Percentiles rank a stretch among this genome's conserved stretches.
phyloP scores from a whole-genome alignment of 495 filamentous ascomycete species.

The Darksidea phi region DNA sequence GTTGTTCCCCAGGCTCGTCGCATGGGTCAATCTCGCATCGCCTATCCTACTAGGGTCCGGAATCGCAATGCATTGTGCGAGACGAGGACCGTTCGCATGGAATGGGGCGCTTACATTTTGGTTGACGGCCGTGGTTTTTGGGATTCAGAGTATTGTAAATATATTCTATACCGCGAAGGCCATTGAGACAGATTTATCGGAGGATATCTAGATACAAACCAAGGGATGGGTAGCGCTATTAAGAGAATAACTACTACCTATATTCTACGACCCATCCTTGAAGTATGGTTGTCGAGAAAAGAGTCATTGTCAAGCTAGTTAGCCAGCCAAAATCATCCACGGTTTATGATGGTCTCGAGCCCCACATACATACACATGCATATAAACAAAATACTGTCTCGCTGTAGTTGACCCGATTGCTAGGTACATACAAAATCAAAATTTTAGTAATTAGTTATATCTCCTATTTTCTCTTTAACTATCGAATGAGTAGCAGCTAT shows the following conservation, averaged over 20 bases:
- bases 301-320: too few species aligned
- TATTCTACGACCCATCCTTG: not conserved
- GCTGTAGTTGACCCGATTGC: too few species aligned
- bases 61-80: not conserved
- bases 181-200: not conserved
- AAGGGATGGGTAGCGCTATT: not conserved
- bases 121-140: not conserved
- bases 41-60: not conserved
- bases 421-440: too few species aligned
- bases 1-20: not conserved
- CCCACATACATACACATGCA: too few species aligned
- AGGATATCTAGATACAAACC: not conserved
- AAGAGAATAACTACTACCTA: too few species aligned
- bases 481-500: too few species aligned
- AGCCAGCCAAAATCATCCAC: too few species aligned
- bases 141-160: not conserved
- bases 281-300: not conserved
- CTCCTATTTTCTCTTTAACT: too few species aligned
- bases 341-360: too few species aligned
- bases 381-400: too few species aligned
- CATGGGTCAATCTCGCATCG: not conserved
- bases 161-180: not conserved
- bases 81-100: slow-evolving; percentile 2
- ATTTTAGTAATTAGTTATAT: too few species aligned
- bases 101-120: slow-evolving; percentile 5